A percentile compares a stretch with the other conserved stretches of the same genome.
Evolutionary conservation across 768 basidiomycete species (phyloP).

Genomic region (Suillus weaverae): DNA sequence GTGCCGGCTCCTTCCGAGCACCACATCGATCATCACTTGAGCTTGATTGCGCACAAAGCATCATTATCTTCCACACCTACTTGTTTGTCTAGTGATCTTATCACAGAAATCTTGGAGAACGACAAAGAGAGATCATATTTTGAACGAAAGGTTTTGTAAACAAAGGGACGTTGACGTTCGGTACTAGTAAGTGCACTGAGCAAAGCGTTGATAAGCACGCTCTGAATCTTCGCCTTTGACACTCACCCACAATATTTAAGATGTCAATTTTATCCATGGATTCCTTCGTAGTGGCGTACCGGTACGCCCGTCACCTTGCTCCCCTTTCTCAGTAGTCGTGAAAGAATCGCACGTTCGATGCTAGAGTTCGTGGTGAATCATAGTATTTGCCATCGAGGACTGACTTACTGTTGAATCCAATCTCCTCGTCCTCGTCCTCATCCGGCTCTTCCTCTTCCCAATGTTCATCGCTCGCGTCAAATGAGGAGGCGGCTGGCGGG

Average conservation of each 20-base stretch:
- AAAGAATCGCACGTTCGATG: conserved; percentile 21
- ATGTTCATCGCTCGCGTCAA: not conserved
- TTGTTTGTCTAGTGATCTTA: not conserved
- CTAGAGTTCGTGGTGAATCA: conserved; percentile 15
- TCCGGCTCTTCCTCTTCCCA: conserved; percentile 21
- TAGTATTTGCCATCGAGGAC: conserved; percentile 1
- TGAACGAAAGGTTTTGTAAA: not conserved
- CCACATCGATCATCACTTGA: not conserved
- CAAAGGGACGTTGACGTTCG: not conserved
- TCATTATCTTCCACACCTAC: not conserved
- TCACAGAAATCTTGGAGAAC: not conserved
- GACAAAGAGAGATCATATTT: not conserved
- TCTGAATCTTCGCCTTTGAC: not conserved
- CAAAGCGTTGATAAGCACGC: not conserved
- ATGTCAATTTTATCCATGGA: conserved; percentile 21
- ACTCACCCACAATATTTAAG: not conserved
- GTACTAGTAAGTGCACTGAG: not conserved
- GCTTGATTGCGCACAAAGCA: not conserved
- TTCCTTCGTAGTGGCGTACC: conserved; percentile 31
- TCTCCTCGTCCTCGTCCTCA: conserved; percentile 5
- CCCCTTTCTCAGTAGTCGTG: conserved; percentile 9
- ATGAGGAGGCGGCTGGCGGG: not conserved
- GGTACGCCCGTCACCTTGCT: conserved; percentile 22
- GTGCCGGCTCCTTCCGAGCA: not conserved
- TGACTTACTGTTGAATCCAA: conserved; percentile 26